Evolutionary conservation across 176 grass and related monocot genomes (phyloP).

Genomic region (Echinochloa phyllopogon): DNA sequence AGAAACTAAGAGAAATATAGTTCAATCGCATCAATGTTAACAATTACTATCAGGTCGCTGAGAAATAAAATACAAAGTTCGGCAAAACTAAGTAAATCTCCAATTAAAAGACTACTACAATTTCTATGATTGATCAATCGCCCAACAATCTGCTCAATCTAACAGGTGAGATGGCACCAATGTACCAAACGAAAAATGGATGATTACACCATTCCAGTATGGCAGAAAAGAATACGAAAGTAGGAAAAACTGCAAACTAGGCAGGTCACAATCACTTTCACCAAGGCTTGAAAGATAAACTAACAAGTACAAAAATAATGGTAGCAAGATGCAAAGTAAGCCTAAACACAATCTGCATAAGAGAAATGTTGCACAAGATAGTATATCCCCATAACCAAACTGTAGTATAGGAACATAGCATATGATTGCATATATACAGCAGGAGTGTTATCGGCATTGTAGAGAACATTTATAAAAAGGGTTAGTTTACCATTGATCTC

Average conservation of each 20-base stretch:
- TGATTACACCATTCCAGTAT: not conserved
- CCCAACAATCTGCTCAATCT: constrained; percentile 9
- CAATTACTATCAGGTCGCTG: not conserved
- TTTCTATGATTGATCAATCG: constrained; percentile 1
- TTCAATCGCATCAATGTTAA: constrained; percentile 1
- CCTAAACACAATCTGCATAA: constrained; percentile 18
- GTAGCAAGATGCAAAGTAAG: constrained; percentile 8
- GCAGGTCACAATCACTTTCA: not conserved
- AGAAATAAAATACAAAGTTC: not conserved
- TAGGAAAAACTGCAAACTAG: constrained; percentile 2
- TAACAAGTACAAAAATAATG: not conserved
- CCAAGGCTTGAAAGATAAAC: not conserved
- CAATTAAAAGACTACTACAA: not conserved
- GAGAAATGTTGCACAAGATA: constrained; percentile 29
- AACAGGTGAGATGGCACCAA: constrained; percentile 12
- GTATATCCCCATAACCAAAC: constrained; percentile 23
- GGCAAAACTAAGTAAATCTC: not conserved
- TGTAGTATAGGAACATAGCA: constrained; percentile 8
- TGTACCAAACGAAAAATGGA: constrained; percentile 17
- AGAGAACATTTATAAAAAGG: constrained; percentile 34
- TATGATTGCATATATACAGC: constrained; percentile 5
- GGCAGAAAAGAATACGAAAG: not conserved
- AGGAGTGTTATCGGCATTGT: constrained; percentile 25
- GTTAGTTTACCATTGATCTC: constrained; percentile 66
- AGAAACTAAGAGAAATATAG: constrained; percentile 1